Percentiles rank a stretch among this genome's conserved stretches.
Evolutionary conservation across 192 early-diverging fungal species (phyloP).

Genomic region (Backusella tarrabulga): DNA sequence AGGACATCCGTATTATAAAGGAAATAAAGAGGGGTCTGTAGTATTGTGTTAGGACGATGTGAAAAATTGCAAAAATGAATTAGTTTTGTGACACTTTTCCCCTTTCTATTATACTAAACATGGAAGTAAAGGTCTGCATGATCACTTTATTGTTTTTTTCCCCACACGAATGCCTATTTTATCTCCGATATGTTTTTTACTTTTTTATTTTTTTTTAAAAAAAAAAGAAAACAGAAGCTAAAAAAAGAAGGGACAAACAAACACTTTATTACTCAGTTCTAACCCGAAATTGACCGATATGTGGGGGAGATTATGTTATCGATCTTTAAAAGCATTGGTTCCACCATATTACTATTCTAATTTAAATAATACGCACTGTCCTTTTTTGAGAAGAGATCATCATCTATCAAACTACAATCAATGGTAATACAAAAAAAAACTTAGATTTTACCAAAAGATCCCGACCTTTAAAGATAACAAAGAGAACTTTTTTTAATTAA

Average conservation of each 20-base stretch:
- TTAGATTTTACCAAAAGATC: background rate
- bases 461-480: background rate
- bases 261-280: background rate
- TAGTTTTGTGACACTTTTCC: background rate
- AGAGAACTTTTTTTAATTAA: background rate
- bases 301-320: background rate
- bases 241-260: background rate
- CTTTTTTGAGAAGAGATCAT: background rate
- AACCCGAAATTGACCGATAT: background rate
- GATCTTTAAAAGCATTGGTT: background rate
- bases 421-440: background rate
- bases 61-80: background rate
- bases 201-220: background rate
- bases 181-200: background rate
- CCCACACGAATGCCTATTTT: background rate
- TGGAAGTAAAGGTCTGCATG: background rate
- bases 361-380: background rate
- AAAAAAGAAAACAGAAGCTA: background rate
- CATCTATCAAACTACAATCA: background rate
- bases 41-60: background rate
- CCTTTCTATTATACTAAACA: slow-evolving; percentile 3
- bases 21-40: background rate
- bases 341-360: background rate
- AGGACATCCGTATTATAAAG: background rate
- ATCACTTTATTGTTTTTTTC: slow-evolving; percentile 4